A percentile compares a stretch with the other conserved stretches of the same genome.
Evolutionary conservation across 2,329 filamentous ascomycete genomes (phyloP).

Genomic region (Calonectria fujianensis): DNA sequence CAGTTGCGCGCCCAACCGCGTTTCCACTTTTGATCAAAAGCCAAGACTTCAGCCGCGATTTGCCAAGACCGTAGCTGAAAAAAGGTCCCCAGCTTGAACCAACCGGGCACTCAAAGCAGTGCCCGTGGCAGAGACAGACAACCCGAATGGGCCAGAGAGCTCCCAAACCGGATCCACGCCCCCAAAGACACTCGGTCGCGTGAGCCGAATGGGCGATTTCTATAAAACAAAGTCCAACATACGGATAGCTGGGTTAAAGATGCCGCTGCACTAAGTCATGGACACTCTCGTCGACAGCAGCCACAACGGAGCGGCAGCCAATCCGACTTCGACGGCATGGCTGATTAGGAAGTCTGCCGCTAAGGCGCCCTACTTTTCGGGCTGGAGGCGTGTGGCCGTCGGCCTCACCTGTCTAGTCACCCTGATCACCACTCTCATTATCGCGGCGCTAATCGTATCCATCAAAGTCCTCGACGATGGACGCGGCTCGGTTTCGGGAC

Average conservation of each 20-base stretch:
- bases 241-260: neutral
- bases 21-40: conserved; percentile 13
- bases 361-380: conserved; percentile 23
- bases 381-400: conserved; percentile 21
- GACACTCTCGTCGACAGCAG: conserved; percentile 20
- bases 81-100: neutral
- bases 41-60: conserved; percentile 30
- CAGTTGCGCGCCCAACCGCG: neutral
- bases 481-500: neutral
- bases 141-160: neutral
- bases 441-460: conserved; percentile 6
- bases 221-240: conserved; percentile 9
- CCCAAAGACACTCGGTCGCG: neutral
- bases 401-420: conserved; percentile 10
- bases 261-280: conserved; percentile 1
- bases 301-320: conserved; percentile 13
- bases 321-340: conserved; percentile 28
- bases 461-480: conserved; percentile 19
- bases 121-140: neutral
- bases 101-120: neutral
- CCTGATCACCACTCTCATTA: neutral
- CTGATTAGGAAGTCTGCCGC: conserved; percentile 8
- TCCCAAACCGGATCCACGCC: neutral
- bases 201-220: conserved; percentile 9
- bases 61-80: conserved; percentile 25